These are phyloP conservation scores for Penicillium verhagenii DNA, from an alignment of 495 filamentous ascomycete species.

Conservation along the genomic window DNA sequence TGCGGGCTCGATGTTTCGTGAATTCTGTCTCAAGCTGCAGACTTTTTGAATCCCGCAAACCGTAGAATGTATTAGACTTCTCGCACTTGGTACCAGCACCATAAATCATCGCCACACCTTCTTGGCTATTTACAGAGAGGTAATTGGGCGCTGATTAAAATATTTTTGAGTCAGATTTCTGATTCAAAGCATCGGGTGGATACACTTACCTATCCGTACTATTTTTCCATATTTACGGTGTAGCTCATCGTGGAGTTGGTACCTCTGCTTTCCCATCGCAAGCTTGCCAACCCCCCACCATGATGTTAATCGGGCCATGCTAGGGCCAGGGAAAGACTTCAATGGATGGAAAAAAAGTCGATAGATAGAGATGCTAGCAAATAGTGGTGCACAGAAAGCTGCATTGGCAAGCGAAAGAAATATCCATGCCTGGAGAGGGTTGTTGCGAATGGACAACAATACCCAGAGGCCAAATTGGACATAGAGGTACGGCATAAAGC, in stretches of 20 bases:
- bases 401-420: not conserved
- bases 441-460: not conserved
- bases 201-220: conserved; percentile 3
- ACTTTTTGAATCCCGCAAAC: not conserved
- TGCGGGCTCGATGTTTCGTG: not conserved
- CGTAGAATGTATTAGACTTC: conserved; percentile 4
- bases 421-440: not conserved
- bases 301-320: conserved; percentile 1
- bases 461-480: not conserved
- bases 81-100: conserved; percentile 3
- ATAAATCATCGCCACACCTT: not conserved
- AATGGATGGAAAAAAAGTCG: not conserved
- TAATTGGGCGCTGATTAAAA: not conserved
- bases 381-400: not conserved
- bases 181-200: not conserved
- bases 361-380: conserved; percentile 3
- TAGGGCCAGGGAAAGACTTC: conserved; percentile 1
- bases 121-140: conserved; percentile 1
- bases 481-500: not conserved
- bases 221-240: conserved; percentile 4
- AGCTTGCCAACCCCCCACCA: conserved; percentile 3
- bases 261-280: not conserved
- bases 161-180: not conserved
- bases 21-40: not conserved
- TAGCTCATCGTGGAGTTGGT: conserved; percentile 4